Base-by-base conservation (phyloP, 2,329 filamentous ascomycete species). In the Sporothrix variecibatus region DNA sequence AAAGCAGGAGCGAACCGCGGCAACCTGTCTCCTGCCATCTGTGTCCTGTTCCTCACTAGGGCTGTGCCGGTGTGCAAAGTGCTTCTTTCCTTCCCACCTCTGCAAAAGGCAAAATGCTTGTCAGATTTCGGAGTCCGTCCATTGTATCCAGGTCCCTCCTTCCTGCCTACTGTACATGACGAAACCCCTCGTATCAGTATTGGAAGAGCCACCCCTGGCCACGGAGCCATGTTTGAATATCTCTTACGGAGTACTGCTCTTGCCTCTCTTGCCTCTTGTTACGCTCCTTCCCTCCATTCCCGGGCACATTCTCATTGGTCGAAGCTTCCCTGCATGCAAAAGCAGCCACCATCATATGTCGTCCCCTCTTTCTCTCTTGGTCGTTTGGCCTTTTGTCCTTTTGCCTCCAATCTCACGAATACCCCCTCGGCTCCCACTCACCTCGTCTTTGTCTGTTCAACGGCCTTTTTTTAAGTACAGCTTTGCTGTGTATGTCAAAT, bases 331-430 rank as follows among this genome's bases (percentile, higher is more conserved):
- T 69, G 67, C 46, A 69, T 28, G 62, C n/a, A 8, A 67, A 46
- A 46, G 38, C 6, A 28, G 62, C 62, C 62, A 46, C 62, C 62
- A 67, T 28, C 62, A 46, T 46, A 67, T 46, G 62, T 67, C 23
- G 38, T 67, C 38, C 62, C 62, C 62, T 67, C 38, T 38, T 26
- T 7, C 9, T 53, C 31, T 23, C 28, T 20, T 31, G 64, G 43
- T 49, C 43, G 12, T 49, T 49, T 4, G 51, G 23, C 23, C 8
- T 26, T 26, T 56, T 23, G 23, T 23, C n/a, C 46, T 53, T 53
- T 69, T 53, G 43, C 67, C 20, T 69, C 67, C 67, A 69, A 53
- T 51, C 46, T 56, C 67, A 69, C 67, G 67, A 69, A 69, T 69
- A 69, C 67, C 67, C 67, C 67, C 28, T 69, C 9, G 28, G 20